A percentile compares a stretch with the other conserved stretches of the same genome.
phyloP scores from a whole-genome alignment of 1,284 basidiomycete species.

The Tranzscheliella williamsii region DNA sequence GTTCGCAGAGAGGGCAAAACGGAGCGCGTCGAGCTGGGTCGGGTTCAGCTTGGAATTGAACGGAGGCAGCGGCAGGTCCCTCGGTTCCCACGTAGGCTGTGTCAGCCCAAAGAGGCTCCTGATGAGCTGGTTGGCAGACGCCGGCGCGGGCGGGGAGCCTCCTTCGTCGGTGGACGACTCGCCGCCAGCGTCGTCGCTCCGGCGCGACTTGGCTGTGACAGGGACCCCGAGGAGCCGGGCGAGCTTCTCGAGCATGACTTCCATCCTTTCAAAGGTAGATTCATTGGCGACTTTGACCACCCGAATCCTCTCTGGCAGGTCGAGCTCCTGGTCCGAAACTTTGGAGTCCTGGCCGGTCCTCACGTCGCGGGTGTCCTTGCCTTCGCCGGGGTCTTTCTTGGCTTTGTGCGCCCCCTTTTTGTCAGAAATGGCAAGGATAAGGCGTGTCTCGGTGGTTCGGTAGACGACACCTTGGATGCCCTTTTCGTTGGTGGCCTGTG shows the following conservation, averaged over 20 bases:
- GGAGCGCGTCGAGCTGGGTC: slow-evolving; percentile 80
- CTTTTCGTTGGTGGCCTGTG: slow-evolving; percentile 3
- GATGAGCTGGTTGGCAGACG: slow-evolving; percentile 43
- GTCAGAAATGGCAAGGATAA: slow-evolving; percentile 22
- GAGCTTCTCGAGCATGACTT: slow-evolving; percentile 33
- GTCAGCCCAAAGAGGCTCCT: slow-evolving; percentile 32
- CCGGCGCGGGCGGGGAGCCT: background rate
- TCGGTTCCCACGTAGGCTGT: slow-evolving; percentile 29
- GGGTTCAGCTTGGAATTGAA: slow-evolving; percentile 77
- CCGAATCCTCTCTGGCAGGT: slow-evolving; percentile 79
- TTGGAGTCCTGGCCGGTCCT: slow-evolving; percentile 58
- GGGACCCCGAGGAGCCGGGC: slow-evolving; percentile 20
- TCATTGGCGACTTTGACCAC: slow-evolving; percentile 90
- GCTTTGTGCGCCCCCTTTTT: slow-evolving; percentile 3
- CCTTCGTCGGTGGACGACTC: background rate
- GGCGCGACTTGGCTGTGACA: background rate
- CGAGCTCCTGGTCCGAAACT: slow-evolving; percentile 69
- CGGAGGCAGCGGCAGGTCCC: slow-evolving; percentile 63
- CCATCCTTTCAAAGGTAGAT: slow-evolving; percentile 78
- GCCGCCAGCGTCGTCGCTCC: background rate
- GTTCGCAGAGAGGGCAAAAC: slow-evolving; percentile 70
- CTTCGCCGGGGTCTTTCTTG: slow-evolving; percentile 1
- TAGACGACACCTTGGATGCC: slow-evolving; percentile 36
- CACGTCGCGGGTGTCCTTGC: slow-evolving; percentile 20
- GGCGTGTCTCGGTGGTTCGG: slow-evolving; percentile 17